Conservation (phyloP, 345 rosid species). For the Geranium rotundifolium region DNA sequence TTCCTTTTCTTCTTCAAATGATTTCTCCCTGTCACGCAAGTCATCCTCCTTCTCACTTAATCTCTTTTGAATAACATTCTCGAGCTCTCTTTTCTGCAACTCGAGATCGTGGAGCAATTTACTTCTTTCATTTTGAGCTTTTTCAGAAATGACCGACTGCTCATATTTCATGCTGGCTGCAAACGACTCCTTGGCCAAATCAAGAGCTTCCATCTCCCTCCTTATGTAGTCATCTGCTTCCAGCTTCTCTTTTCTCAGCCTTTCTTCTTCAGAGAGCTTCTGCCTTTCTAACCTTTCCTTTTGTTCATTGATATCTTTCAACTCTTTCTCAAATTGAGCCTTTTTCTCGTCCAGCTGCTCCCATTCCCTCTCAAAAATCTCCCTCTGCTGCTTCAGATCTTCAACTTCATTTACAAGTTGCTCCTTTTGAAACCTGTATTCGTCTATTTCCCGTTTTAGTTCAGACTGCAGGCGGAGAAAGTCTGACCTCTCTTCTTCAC, state of each 20-base stretch:
- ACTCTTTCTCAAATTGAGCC: constrained; percentile 41
- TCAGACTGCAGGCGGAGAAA: constrained; percentile 62
- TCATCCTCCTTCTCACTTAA: constrained; percentile 54
- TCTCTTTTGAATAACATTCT: constrained; percentile 50
- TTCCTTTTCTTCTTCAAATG: constrained; percentile 78
- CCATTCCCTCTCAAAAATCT: constrained; percentile 92
- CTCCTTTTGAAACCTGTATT: constrained; percentile 64
- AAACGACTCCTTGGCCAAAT: constrained; percentile 60
- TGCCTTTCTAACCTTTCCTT: constrained; percentile 56
- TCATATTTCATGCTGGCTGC: constrained; percentile 68
- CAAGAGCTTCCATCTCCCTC: constrained; percentile 58
- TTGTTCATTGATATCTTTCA: constrained; percentile 35
- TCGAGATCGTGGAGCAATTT: constrained; percentile 66
- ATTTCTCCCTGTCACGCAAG: constrained; percentile 41
- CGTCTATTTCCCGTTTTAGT: constrained; percentile 62
- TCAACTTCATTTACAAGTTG: constrained; percentile 72
- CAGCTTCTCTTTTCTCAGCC: constrained; percentile 50
- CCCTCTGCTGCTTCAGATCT: constrained; percentile 74
- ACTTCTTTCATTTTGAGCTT: constrained; percentile 62
- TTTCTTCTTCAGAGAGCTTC: constrained; percentile 57
- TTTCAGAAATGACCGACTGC: constrained; percentile 38
- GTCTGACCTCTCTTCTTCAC: constrained; percentile 74
- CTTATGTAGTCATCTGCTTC: constrained; percentile 34
- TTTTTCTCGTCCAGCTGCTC: constrained; percentile 78
- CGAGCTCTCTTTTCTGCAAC: constrained; percentile 52